These are phyloP conservation scores for Bruguiera parviflora DNA, from an alignment of 345 rosid species.

Conservation along the genomic window DNA sequence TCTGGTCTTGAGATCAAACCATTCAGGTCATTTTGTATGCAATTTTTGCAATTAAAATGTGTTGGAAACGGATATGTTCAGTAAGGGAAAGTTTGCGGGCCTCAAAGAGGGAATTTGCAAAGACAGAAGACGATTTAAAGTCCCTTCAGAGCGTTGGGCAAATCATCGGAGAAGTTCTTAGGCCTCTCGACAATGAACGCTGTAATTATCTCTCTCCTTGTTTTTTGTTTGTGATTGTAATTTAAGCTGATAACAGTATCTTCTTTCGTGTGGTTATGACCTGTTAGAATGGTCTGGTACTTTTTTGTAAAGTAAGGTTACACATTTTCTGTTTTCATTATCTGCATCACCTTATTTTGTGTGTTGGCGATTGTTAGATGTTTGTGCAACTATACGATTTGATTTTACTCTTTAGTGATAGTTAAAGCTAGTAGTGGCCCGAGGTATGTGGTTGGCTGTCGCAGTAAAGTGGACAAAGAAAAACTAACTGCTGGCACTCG, in stretches of 20 bases:
- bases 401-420: conserved; percentile 49
- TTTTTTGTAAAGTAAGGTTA: too few species aligned
- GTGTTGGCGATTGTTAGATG: neutral
- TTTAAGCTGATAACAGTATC: too few species aligned
- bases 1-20: neutral
- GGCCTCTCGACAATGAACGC: conserved; percentile 94
- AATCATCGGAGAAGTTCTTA: conserved; percentile 94
- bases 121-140: conserved; percentile 96
- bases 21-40: neutral
- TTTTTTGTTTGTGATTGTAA: neutral
- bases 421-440: conserved; percentile 97
- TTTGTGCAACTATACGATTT: neutral
- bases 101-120: conserved; percentile 89
- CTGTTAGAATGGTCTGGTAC: too few species aligned
- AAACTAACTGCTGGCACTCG: conserved; percentile 85
- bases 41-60: neutral
- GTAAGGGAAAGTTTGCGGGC: conserved; percentile 78
- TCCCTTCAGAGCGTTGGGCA: conserved; percentile 99
- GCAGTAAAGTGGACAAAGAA: conserved; percentile 92
- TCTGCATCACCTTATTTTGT: neutral
- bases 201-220: conserved; percentile 37
- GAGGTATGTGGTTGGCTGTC: conserved; percentile 95
- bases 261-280: too few species aligned
- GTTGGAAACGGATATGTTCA: conserved; percentile 29
- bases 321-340: neutral